phyloP scores from a whole-genome alignment of 2,329 filamentous ascomycete genomes.

The Lachnum nothofagi region DNA sequence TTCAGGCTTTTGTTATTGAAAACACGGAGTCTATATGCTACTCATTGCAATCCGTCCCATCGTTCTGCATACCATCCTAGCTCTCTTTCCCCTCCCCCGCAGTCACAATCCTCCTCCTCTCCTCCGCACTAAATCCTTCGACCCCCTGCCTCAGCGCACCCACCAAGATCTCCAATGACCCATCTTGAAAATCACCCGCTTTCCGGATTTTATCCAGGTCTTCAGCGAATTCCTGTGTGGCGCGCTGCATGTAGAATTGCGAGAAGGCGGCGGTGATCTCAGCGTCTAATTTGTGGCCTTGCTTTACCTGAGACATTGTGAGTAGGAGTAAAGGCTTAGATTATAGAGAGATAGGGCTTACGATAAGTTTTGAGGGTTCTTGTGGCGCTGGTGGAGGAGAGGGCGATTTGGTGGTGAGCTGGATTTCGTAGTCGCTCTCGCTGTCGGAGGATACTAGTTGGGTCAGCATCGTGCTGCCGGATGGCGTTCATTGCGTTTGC shows the following conservation, averaged over 20 bases:
- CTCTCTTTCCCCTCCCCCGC: background rate
- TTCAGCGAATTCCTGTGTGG: conserved; percentile 66
- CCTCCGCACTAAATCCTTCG: conserved; percentile 52
- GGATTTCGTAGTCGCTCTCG: conserved; percentile 15
- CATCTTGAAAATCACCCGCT: conserved; percentile 65
- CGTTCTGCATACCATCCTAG: background rate
- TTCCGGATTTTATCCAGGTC: conserved; percentile 66
- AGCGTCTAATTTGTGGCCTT: conserved; percentile 5
- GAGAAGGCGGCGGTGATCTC: conserved; percentile 42
- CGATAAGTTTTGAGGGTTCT: background rate
- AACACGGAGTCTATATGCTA: too few relatives aligned
- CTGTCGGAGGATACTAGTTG: conserved; percentile 19
- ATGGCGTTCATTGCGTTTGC: background rate
- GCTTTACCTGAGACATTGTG: background rate
- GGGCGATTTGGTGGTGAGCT: conserved; percentile 1
- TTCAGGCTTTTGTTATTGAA: too few relatives aligned
- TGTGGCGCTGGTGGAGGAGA: background rate
- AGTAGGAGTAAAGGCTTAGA: background rate
- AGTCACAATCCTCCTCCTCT: conserved; percentile 37
- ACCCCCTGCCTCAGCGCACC: conserved; percentile 64
- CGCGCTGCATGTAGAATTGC: conserved; percentile 63
- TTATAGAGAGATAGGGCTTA: background rate
- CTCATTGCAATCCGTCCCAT: too few relatives aligned
- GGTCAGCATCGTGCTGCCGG: background rate
- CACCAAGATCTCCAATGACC: conserved; percentile 60